phyloP scores from a whole-genome alignment of 129 eudicot genomes.

The Calendula officinalis region DNA sequence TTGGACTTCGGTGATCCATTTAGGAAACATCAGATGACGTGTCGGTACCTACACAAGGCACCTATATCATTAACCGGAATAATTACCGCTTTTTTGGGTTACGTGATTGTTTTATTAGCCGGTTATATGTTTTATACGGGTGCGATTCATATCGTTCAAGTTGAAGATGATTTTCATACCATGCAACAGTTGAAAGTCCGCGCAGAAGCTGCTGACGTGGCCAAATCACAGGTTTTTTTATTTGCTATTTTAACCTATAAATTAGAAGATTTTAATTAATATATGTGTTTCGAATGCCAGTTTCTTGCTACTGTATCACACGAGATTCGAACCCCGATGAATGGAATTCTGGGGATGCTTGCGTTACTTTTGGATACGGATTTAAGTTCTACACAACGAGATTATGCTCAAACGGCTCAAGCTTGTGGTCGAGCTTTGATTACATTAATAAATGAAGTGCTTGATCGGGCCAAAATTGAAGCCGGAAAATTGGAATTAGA shows the following conservation, averaged over 20 bases:
- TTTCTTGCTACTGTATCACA: conserved; percentile 90
- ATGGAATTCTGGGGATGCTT: conserved; percentile 91
- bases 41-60: conserved; percentile 73
- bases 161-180: conserved; percentile 59
- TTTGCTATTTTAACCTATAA: background rate
- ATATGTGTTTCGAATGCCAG: conserved; percentile 32
- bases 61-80: conserved; percentile 56
- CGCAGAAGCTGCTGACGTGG: conserved; percentile 92
- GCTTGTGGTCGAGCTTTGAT: conserved; percentile 80
- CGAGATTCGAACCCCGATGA: conserved; percentile 92
- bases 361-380: conserved; percentile 72
- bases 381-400: conserved; percentile 73
- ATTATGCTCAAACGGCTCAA: conserved; percentile 85
- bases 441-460: conserved; percentile 76
- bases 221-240: conserved; percentile 69
- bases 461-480: conserved; percentile 84
- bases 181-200: conserved; percentile 63
- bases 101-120: conserved; percentile 45
- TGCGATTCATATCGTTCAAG: conserved; percentile 56
- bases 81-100: conserved; percentile 36
- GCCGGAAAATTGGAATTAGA: conserved; percentile 86
- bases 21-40: conserved; percentile 79
- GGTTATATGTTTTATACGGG: conserved; percentile 60
- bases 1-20: conserved; percentile 91
- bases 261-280: background rate